Percentiles rank a stretch among this genome's conserved stretches.
Conservation (phyloP, 1,139 yeast species). For the Lodderomyces jiufengensis region DNA sequence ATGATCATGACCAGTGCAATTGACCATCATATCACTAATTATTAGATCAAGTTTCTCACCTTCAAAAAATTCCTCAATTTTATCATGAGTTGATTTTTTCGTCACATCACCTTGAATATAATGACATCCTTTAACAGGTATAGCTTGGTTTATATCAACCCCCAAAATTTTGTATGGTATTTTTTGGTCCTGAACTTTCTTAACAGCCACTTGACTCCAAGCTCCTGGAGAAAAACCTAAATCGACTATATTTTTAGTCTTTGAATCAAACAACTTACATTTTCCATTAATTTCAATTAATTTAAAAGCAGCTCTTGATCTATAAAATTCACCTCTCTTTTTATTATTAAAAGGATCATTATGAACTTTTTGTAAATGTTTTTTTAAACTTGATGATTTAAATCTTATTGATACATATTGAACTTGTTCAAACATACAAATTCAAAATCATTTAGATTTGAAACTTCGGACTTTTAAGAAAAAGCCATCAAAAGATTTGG, state of each 20-base stretch:
- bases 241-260: slow-evolving; percentile 63
- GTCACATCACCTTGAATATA: slow-evolving; percentile 44
- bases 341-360: slow-evolving; percentile 68
- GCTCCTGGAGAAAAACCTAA: slow-evolving; percentile 55
- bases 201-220: slow-evolving; percentile 45
- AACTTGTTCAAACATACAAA: no score
- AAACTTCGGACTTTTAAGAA: no score
- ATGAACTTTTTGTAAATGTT: slow-evolving; percentile 74
- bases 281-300: slow-evolving; percentile 66
- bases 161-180: slow-evolving; percentile 29
- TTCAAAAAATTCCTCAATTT: slow-evolving; percentile 22
- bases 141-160: slow-evolving; percentile 38
- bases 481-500: no score
- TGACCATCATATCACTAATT: slow-evolving; percentile 49
- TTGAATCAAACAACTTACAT: slow-evolving; percentile 52
- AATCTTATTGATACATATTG: background rate
- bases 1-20: slow-evolving; percentile 41
- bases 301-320: slow-evolving; percentile 91
- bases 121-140: slow-evolving; percentile 38
- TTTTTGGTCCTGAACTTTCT: slow-evolving; percentile 18
- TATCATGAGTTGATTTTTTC: slow-evolving; percentile 29
- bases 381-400: slow-evolving; percentile 48
- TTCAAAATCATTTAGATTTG: no score
- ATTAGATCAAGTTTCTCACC: slow-evolving; percentile 26
- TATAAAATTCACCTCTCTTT: slow-evolving; percentile 41